Evolutionary conservation across 805 yeast genomes (phyloP), one percentile per base, ranked within the genome.

Genomic region (Metschnikowia amazonensis): DNA sequence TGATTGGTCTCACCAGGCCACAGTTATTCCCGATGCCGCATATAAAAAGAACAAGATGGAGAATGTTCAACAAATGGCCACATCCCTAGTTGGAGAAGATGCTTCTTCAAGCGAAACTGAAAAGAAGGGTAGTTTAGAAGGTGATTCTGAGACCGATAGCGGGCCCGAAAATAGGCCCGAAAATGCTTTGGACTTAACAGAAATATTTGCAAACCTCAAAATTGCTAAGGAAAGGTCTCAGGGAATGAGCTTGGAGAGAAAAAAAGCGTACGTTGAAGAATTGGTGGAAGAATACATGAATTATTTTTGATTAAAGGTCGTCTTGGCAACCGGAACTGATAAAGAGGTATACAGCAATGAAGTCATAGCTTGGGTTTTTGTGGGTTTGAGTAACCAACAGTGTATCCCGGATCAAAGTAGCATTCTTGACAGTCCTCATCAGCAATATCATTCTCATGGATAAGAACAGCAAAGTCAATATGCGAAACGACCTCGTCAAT

Each of bases 391-490:
- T 53, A 74, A 27, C 59, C 53, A 4, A 77, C 56, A 3, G 59
- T 50, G 54, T 72, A 71, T 0, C 86, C 86, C 0, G 87, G 86
- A 17, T 76, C 77, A 53, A 84, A 79, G 52, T 80, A 75, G 45
- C 84, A 80, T 62, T 90, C 97, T 60, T 86, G 84, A 57, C 94
- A 84, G 57, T 89, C 96, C 53, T 86, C 95, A 1, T 78, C 77
- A 1, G 82, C 72, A 5, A 86, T 82, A 1, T 88, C 92, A 52
- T 86, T 87, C 57, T 90, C 97, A 60, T 85, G 85, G 27, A 88
- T 83, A 43, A 89, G 67, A n/a, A 92, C 97, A 2, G 88, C 90
- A 66, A 90, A 92, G 59, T 92, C 96, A 23, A 71, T 63, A 46
- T 68, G 62, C 0, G 66, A 60, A 11, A 83, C 66, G 4, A 69